Evolutionary conservation across 257 asterid species (phyloP), one percentile per base, ranked within the genome.

Genomic region (Lithospermum erythrorhizon): DNA sequence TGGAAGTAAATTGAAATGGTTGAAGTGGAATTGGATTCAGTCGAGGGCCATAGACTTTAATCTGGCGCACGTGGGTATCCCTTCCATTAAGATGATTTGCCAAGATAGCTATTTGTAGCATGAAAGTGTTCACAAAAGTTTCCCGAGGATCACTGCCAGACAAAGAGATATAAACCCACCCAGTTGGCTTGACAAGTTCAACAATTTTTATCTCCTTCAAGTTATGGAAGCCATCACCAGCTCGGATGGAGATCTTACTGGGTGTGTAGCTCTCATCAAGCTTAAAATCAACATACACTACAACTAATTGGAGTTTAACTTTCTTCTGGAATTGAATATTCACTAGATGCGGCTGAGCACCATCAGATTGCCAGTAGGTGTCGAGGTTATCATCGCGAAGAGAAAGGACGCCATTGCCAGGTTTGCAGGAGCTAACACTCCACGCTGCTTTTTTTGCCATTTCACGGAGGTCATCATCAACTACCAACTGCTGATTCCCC

Each of bases 361-460:
- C 97, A 79, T 89, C 97, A 17, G 98, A 91, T 95, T 93, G 98
- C 98, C 98, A 93, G 69, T 79, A 93, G 51, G 97, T 84, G 18
- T 93, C 97, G 52, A 89, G 91, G 67, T 93, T 89, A 76, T 86
- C 90, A 47, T 89, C 98, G 3, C 95, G 94, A 66, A 89, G 89
- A 3, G 86, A 79, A 15, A 79, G 61, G 61, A 83, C 87, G n/a
- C 89, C 97, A 76, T 81, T 89, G 60, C 98, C 97, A 1, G 95
- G 94, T 79, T 93, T 93, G 79, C 83, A 93, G 64, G 98, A 82
- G 75, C 97, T 89, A 73, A 93, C 95, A 63, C 96, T 93, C 96
- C 99, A 93, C 54, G 94, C 96, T 16, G 95, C 97, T 70, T 75
- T 86, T 67, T 89, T 89, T 5, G 87, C 94, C 97, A 93, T 93